Base-by-base conservation (phyloP, 108 stramenopile genomes). In the Skeletonema potamos region DNA sequence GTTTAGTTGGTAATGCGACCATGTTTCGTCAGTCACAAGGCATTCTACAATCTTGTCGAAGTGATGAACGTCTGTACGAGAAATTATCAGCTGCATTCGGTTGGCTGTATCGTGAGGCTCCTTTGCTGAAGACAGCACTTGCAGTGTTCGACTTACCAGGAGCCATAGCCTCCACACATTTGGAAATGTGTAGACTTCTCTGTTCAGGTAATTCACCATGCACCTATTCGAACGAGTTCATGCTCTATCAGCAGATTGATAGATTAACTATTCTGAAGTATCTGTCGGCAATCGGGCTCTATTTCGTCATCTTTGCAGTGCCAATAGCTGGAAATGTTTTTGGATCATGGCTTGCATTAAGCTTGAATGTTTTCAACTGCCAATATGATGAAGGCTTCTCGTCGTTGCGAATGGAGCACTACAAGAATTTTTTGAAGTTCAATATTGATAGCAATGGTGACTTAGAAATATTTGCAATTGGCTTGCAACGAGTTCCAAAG, bases 311-410 rank as follows among this genome's bases (percentile, higher is more conserved):
- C 27, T 68, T 86, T 56, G 83, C 83, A 0, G 77, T 86, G 8
- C 86, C 86, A 17, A 54, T 80, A 4, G 83, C 83, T 22, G 86
- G 86, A 1, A 74, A 70, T 39, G 69, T 84, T 0, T 82, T 86
- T 66, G 86, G 86, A 11, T 58, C 77, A 15, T 84, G 83, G 83
- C 57, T 86, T 3, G 81, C 81, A 13, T 30, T 86, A 18, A 82
- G 75, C 15, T 62, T 86, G 67, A 82, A 75, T 61, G 44, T 75
- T 20, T 66, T 86, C 32, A 81, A 82, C 18, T 69, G 63, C 56
- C 83, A 84, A 74, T 79, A 77, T 59, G 77, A 86, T 54, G 82
- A 81, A 34, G 86, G 83, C 0, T 86, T 84, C 62, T 84, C 83
- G 4, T 67, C 64, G 6, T 56, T 86, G 12, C 66, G 83, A 15